phyloP scores from a whole-genome alignment of 768 basidiomycete species.

The Mycena metata region DNA sequence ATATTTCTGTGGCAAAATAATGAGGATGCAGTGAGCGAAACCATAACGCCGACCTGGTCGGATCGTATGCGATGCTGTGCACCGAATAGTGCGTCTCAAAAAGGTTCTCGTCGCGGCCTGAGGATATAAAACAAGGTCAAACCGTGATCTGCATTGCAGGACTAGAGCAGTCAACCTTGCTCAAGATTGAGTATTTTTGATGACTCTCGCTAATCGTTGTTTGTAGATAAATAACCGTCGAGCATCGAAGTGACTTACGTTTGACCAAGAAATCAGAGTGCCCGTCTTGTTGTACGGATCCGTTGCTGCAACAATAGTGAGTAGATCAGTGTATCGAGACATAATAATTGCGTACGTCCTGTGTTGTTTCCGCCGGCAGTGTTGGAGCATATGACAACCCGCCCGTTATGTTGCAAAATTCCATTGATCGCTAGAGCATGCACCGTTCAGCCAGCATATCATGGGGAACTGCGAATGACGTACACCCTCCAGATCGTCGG shows the following conservation, averaged over 20 bases:
- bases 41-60: slow-evolving; percentile 54
- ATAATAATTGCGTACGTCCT: slow-evolving; percentile 41
- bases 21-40: neutral
- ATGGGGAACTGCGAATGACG: neutral
- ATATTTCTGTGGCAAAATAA: slow-evolving; percentile 30
- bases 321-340: neutral
- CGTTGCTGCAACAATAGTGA: slow-evolving; percentile 39
- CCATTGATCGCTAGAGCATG: slow-evolving; percentile 61
- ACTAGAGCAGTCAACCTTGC: slow-evolving; percentile 6
- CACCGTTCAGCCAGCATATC: neutral
- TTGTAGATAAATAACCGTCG: slow-evolving; percentile 23
- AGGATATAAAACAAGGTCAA: neutral
- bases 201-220: slow-evolving; percentile 36
- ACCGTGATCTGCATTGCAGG: too few relatives aligned
- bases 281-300: slow-evolving; percentile 63
- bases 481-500: slow-evolving; percentile 30
- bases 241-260: slow-evolving; percentile 40
- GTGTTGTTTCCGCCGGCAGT: slow-evolving; percentile 61
- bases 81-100: slow-evolving; percentile 66
- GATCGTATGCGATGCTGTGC: slow-evolving; percentile 69
- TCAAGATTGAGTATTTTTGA: slow-evolving; percentile 24
- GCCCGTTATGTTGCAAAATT: slow-evolving; percentile 60
- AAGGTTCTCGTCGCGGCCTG: slow-evolving; percentile 32
- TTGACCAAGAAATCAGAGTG: slow-evolving; percentile 58
- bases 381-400: slow-evolving; percentile 60